Conservation (phyloP, 305 asterid species). For the Petunia hybrid region DNA sequence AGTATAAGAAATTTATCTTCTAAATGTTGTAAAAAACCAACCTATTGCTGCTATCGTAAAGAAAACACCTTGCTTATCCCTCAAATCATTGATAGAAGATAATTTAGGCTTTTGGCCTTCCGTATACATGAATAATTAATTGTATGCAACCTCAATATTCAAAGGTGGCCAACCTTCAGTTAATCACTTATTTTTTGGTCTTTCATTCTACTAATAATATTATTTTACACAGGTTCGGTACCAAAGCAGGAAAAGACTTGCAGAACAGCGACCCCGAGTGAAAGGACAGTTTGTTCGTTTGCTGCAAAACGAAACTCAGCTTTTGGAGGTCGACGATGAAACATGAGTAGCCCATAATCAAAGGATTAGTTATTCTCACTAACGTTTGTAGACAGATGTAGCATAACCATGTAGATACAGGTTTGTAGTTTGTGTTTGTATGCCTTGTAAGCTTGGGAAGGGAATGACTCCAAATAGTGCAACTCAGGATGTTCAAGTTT, state of each 20-base stretch:
- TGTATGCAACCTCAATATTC: background rate
- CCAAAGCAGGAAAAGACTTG: conserved; percentile 70
- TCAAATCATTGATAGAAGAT: background rate
- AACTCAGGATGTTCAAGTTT: background rate
- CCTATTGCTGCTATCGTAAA: background rate
- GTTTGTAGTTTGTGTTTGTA: conserved; percentile 25
- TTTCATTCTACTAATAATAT: background rate
- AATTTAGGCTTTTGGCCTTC: background rate
- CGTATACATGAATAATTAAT: background rate
- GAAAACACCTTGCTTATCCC: background rate
- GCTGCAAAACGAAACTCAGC: conserved; percentile 42
- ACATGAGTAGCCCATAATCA: background rate
- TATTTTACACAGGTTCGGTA: conserved; percentile 57
- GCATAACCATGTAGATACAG: conserved; percentile 15
- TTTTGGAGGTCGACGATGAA: conserved; percentile 15
- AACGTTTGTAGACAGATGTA: conserved; percentile 10
- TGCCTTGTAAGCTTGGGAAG: conserved; percentile 21
- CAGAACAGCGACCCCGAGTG: conserved; percentile 69
- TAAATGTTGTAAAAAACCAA: background rate
- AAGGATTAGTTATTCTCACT: background rate
- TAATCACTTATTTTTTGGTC: background rate
- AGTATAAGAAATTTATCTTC: background rate
- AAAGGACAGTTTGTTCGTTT: conserved; percentile 75
- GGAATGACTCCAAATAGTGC: background rate
- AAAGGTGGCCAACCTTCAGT: conserved; percentile 1